Conservation (phyloP, 129 eudicot genomes). For the Apium graveolens region DNA sequence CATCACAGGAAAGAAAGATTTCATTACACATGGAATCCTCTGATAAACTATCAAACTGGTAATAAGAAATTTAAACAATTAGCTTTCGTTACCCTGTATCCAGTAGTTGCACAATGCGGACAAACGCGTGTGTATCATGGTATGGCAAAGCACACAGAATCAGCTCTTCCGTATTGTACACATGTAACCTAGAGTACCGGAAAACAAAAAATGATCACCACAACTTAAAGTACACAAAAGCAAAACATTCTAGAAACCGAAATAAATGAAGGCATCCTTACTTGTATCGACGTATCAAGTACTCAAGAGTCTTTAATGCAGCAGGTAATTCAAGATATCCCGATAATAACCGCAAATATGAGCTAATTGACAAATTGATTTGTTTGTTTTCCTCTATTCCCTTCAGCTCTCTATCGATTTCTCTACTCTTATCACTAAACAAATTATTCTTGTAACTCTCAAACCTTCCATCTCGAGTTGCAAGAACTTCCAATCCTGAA, state of each 20-base stretch:
- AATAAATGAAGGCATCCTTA: constrained; percentile 15
- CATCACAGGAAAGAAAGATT: constrained; percentile 13
- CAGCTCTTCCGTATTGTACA: constrained; percentile 71
- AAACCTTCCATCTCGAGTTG: constrained; percentile 53
- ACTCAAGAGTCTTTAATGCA: constrained; percentile 70
- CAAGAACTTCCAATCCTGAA: constrained; percentile 73
- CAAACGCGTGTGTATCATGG: constrained; percentile 84
- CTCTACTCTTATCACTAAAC: constrained; percentile 68
- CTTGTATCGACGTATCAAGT: constrained; percentile 90
- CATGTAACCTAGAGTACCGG: constrained; percentile 46
- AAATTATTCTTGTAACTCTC: constrained; percentile 59
- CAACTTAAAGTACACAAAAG: neutral
- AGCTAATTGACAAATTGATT: constrained; percentile 48
- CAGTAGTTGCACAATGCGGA: constrained; percentile 65
- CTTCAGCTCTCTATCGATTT: constrained; percentile 71
- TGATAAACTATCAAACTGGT: neutral
- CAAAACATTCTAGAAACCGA: neutral
- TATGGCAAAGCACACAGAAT: constrained; percentile 80
- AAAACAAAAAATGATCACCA: constrained; percentile 6
- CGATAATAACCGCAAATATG: constrained; percentile 63
- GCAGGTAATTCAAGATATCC: constrained; percentile 57
- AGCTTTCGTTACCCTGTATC: constrained; percentile 59
- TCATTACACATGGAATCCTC: constrained; percentile 1
- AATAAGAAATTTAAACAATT: neutral
- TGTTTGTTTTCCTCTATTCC: constrained; percentile 54